These are phyloP conservation scores for Neurospora intermedia DNA, from an alignment of 495 filamentous ascomycete species.

Conservation along the genomic window DNA sequence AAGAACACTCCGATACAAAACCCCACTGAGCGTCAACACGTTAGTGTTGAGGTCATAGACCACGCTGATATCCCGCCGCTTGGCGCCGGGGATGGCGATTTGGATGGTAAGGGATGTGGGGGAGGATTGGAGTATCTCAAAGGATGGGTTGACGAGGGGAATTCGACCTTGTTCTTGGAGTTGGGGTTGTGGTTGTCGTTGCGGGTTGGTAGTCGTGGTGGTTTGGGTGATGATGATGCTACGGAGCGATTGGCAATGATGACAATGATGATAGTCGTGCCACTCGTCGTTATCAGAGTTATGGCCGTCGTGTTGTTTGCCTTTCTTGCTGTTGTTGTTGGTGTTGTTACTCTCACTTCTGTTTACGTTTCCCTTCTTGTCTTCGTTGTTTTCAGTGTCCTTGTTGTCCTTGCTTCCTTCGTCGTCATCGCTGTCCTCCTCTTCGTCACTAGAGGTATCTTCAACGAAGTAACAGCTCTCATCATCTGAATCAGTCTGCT, in stretches of 20 bases:
- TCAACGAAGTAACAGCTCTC: not conserved
- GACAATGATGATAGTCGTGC: not conserved
- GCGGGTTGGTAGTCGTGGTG: not conserved
- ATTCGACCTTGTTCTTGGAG: not conserved
- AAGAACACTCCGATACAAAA: conserved; percentile 42
- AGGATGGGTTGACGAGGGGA: conserved; percentile 45
- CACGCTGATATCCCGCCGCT: conserved; percentile 66
- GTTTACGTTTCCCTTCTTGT: not conserved
- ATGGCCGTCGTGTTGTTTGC: not conserved
- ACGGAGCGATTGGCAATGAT: not conserved
- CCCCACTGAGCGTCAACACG: conserved; percentile 54
- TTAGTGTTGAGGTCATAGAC: conserved; percentile 61
- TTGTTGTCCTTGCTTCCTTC: too few relatives aligned
- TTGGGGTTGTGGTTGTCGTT: not conserved
- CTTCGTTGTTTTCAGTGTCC: too few relatives aligned
- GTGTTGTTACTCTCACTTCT: not conserved
- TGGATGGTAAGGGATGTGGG: conserved; percentile 53
- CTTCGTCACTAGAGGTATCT: not conserved
- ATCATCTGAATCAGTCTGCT: not conserved
- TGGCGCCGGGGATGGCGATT: conserved; percentile 62
- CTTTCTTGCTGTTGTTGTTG: not conserved
- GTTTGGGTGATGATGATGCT: not conserved
- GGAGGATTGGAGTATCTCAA: conserved; percentile 60
- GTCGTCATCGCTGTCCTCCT: not conserved
- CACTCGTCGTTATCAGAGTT: not conserved